Base-by-base conservation (phyloP, 2,329 filamentous ascomycete species). In the Phialophora expanda region DNA sequence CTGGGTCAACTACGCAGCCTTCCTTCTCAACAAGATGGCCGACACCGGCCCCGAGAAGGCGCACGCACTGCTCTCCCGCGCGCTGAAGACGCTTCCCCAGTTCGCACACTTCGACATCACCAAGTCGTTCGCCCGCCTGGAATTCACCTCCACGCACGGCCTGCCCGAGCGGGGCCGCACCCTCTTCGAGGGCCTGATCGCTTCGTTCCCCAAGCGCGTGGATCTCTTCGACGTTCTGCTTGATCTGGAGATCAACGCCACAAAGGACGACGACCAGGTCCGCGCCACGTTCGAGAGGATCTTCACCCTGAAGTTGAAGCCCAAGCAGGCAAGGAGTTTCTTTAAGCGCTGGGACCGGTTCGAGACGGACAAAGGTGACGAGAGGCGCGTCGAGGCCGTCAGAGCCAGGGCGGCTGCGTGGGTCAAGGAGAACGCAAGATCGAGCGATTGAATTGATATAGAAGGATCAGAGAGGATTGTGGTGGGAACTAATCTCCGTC, bases 1-100 rank as follows among this genome's bases (percentile, higher is more conserved):
- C 71, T 99, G 93, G 92, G 84, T 90, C 78, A 97, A 98, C 82
- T 98, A 97, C 79, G 94, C 93, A 26, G 90, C 90, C 74, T 98
- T 97, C 85, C 84, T 99, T 63, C 90, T 97, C 80, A 88, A 90
- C 66, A 90, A 87, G 0, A 80, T 87, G 66, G n/a, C 24, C 28
- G 28, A 20, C 28, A 20, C 22, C 14, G 85, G 89, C 11, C 86
- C 92, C 0, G 89, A 89, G n/a, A 87, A 89, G 7, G 91, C 89
- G 3, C 89, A 93, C 62, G 87, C 87, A 0, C 86, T 99, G 14
- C 87, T 98, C 5, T 85, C 89, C 2, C 90, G 94, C 50, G 94
- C 95, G 17, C 88, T 90, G 9, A 93, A 98, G 79, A 90, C 91
- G 7, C 87, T 99, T 2, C 89, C 90, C 28, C 77, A 83, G 22